phyloP scores from a whole-genome alignment of 108 stramenopile genomes.

The Bacterosira constricta region DNA sequence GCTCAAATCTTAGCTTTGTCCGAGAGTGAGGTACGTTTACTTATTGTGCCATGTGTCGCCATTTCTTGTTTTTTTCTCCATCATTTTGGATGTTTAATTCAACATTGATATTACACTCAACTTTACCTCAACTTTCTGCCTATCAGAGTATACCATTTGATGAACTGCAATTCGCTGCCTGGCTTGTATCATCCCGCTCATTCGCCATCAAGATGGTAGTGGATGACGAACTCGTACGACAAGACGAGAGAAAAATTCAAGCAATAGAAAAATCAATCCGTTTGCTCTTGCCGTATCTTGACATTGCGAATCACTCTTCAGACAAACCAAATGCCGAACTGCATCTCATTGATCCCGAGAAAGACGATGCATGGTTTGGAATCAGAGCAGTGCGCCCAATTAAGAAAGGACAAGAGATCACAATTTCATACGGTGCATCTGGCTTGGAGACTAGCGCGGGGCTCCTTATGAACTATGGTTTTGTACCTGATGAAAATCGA shows the following conservation, averaged over 20 bases:
- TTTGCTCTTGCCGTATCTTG: conserved; percentile 68
- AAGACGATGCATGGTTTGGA: conserved; percentile 78
- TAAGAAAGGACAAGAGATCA: conserved; percentile 60
- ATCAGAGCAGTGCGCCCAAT: conserved; percentile 66
- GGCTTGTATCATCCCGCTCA: conserved; percentile 59
- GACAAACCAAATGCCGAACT: conserved; percentile 60
- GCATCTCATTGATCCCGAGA: conserved; percentile 73
- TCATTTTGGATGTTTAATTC: too few relatives aligned
- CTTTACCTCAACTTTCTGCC: too few relatives aligned
- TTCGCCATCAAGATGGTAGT: conserved; percentile 51
- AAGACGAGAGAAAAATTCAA: conserved; percentile 37
- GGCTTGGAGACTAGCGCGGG: conserved; percentile 66
- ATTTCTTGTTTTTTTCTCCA: not conserved
- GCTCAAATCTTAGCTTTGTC: conserved; percentile 42
- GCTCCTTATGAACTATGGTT: conserved; percentile 72
- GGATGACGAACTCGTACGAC: conserved; percentile 51
- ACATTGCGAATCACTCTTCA: conserved; percentile 70
- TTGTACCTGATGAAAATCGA: conserved; percentile 58
- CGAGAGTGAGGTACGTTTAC: conserved; percentile 23
- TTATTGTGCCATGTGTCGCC: too few relatives aligned
- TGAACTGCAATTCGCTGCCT: conserved; percentile 72
- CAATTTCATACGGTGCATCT: conserved; percentile 58
- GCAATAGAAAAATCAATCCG: conserved; percentile 50
- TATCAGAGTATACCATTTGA: conserved; percentile 39
- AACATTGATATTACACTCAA: too few relatives aligned